phyloP scores from a whole-genome alignment of 345 rosid species.

The Hibiscus tridactylites region DNA sequence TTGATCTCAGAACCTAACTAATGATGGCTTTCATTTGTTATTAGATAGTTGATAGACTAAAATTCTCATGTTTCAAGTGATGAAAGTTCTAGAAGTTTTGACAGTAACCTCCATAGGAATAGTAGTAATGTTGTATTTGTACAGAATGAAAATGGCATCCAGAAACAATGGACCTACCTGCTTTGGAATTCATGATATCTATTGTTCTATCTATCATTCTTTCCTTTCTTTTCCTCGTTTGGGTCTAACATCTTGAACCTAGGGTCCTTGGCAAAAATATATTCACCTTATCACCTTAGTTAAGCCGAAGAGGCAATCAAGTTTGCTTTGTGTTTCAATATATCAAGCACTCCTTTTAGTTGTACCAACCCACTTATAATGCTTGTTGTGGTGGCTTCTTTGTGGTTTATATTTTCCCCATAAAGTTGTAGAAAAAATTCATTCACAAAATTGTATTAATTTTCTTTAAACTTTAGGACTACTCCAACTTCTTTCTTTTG shows the following conservation, averaged over 20 bases:
- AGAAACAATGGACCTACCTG: neutral
- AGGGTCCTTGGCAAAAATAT: neutral
- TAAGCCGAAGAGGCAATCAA: neutral
- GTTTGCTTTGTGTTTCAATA: neutral
- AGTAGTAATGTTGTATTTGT: neutral
- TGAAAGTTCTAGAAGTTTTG: conserved; percentile 1
- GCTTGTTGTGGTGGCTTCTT: neutral
- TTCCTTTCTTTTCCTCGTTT: neutral
- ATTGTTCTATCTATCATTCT: neutral
- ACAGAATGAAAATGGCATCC: neutral
- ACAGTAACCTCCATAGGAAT: neutral
- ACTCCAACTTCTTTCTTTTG: conserved; percentile 4
- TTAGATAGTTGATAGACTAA: conserved; percentile 5
- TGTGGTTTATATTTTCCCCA: neutral
- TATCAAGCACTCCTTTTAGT: neutral
- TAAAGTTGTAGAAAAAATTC: neutral
- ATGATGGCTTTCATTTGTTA: neutral
- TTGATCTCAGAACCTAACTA: neutral
- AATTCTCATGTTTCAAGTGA: conserved; percentile 2
- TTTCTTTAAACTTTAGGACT: neutral
- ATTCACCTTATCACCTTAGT: neutral
- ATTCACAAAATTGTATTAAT: neutral
- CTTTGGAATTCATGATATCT: neutral
- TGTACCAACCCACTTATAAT: neutral
- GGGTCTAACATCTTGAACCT: neutral